These are phyloP conservation scores for Suhomyces maxii DNA, from an alignment of 1,139 yeast genomes.

Conservation along the genomic window DNA sequence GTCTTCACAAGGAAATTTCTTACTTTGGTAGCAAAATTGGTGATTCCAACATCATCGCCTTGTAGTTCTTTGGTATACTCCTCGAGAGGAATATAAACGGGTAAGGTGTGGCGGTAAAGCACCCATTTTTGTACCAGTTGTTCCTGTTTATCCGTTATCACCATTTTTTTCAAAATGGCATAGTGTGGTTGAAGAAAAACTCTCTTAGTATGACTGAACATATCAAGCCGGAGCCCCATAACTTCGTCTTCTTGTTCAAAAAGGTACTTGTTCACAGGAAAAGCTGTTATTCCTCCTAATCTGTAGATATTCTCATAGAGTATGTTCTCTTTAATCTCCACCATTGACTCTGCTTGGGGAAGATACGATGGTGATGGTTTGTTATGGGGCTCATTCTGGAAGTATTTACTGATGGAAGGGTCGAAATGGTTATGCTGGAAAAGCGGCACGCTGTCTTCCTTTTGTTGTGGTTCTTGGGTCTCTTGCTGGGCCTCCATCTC, in stretches of 20 bases:
- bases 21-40: constrained; percentile 18
- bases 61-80: constrained; percentile 8
- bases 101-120: constrained; percentile 39
- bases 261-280: constrained; percentile 35
- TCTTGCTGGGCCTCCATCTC: constrained; percentile 8
- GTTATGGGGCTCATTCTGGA: not conserved
- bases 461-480: not conserved
- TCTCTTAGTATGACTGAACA: constrained; percentile 21
- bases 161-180: constrained; percentile 30
- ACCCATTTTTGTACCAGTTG: constrained; percentile 24
- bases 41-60: constrained; percentile 7
- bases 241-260: constrained; percentile 24
- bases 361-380: not conserved
- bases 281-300: constrained; percentile 43
- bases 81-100: constrained; percentile 29
- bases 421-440: constrained; percentile 13
- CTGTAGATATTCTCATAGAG: constrained; percentile 40
- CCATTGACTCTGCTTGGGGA: constrained; percentile 9
- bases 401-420: constrained; percentile 9
- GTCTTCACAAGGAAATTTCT: constrained; percentile 21
- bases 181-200: constrained; percentile 37
- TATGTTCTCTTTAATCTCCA: constrained; percentile 33
- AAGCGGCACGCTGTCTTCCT: not conserved
- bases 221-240: constrained; percentile 42
- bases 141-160: constrained; percentile 12